phyloP scores from a whole-genome alignment of 163 green algal species.

The Scenedesmus sp. region DNA sequence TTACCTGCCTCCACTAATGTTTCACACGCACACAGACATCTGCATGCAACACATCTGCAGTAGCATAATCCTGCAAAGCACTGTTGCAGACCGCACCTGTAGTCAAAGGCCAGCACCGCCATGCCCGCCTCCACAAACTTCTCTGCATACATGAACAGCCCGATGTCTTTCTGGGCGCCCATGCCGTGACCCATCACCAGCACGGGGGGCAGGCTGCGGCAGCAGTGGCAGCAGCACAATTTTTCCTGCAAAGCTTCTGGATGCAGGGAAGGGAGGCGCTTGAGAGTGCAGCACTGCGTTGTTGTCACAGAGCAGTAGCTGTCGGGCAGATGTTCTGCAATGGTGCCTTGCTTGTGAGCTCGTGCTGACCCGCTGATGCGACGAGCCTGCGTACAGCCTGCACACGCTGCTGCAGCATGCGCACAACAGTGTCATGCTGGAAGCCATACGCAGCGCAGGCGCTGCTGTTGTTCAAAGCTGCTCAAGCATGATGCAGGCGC shows the following conservation, averaged over 20 bases:
- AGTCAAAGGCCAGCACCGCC: conserved; percentile 59
- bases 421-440: background rate
- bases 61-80: conserved; percentile 47
- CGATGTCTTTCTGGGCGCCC: conserved; percentile 69
- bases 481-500: background rate
- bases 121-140: conserved; percentile 52
- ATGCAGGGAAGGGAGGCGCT: background rate
- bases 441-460: background rate
- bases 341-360: no score
- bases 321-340: background rate
- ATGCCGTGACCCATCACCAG: conserved; percentile 67
- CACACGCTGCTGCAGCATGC: no score
- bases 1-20: no score
- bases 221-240: background rate
- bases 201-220: conserved; percentile 47
- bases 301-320: no score
- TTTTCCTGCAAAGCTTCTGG: no score
- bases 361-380: background rate
- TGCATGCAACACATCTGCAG: background rate
- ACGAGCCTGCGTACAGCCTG: background rate
- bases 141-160: conserved; percentile 62
- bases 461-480: background rate
- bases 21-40: background rate
- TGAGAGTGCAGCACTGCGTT: background rate
- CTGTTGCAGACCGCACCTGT: background rate